Evolutionary conservation across 331 rosid genomes (phyloP).

Genomic region (Quercus lobata): DNA sequence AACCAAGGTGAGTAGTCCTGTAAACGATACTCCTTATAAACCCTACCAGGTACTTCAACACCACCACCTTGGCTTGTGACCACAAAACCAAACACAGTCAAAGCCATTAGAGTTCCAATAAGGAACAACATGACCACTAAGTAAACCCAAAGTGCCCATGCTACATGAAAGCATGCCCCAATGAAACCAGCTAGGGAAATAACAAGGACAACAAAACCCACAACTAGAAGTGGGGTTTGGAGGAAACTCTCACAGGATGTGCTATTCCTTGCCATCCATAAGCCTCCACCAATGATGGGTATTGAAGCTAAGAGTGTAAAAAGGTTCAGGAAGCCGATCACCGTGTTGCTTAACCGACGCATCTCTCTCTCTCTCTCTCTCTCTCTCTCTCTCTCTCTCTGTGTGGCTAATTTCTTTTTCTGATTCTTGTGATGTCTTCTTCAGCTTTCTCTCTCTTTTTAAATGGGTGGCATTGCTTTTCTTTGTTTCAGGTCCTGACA

Average conservation of each 20-base stretch:
- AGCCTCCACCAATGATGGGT: constrained; percentile 88
- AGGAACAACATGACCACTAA: constrained; percentile 73
- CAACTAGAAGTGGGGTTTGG: constrained; percentile 74
- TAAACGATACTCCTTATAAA: constrained; percentile 55
- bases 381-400: too few species aligned
- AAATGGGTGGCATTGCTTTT: constrained; percentile 24
- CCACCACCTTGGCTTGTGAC: constrained; percentile 75
- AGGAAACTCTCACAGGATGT: constrained; percentile 76
- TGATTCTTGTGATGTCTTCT: not conserved
- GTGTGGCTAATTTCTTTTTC: not conserved
- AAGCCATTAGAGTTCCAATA: constrained; percentile 53
- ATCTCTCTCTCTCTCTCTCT: constrained; percentile 23
- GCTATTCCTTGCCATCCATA: constrained; percentile 91
- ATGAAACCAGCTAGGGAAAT: constrained; percentile 87
- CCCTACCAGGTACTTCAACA: constrained; percentile 62
- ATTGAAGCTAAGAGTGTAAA: constrained; percentile 83
- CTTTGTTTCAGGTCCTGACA: constrained; percentile 5
- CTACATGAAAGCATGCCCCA: constrained; percentile 94
- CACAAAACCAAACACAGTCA: constrained; percentile 78
- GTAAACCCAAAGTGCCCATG: constrained; percentile 90
- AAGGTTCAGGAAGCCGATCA: constrained; percentile 84
- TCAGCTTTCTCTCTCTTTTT: constrained; percentile 26
- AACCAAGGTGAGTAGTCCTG: constrained; percentile 77
- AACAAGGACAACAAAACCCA: constrained; percentile 76
- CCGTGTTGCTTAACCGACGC: constrained; percentile 91